Percentiles rank a stretch among this genome's conserved stretches.
phyloP scores from a whole-genome alignment of 768 basidiomycete genomes.

The Chalciporus pseudorubinellus region DNA sequence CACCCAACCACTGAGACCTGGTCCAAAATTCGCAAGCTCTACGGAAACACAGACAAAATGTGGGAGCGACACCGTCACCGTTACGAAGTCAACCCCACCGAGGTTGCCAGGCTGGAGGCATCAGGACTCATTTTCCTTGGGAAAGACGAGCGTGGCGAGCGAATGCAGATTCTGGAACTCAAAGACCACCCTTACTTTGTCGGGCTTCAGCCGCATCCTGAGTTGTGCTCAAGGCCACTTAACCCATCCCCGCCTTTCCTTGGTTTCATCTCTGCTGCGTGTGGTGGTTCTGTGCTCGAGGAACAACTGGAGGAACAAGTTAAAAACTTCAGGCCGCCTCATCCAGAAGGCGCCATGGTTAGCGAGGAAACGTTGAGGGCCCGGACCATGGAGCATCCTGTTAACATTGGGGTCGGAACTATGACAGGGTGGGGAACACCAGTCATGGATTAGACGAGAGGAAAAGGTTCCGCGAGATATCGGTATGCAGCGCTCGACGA shows the following conservation, averaged over 20 bases:
- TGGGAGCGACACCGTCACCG: slow-evolving; percentile 98
- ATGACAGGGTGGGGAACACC: slow-evolving; percentile 25
- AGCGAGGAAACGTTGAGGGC: slow-evolving; percentile 56
- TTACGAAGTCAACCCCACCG: slow-evolving; percentile 92
- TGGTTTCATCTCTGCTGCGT: slow-evolving; percentile 87
- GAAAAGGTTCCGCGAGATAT: background rate
- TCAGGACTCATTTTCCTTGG: slow-evolving; percentile 81
- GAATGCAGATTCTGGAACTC: slow-evolving; percentile 96
- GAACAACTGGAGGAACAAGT: slow-evolving; percentile 73
- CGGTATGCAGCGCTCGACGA: background rate
- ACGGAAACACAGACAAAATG: slow-evolving; percentile 75
- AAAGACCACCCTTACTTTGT: slow-evolving; percentile 92
- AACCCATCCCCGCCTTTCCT: slow-evolving; percentile 98
- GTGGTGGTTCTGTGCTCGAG: slow-evolving; percentile 50
- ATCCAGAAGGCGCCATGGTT: slow-evolving; percentile 74
- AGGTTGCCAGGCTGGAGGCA: slow-evolving; percentile 65
- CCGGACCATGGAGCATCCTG: slow-evolving; percentile 30
- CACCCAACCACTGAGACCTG: slow-evolving; percentile 52
- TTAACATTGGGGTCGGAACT: slow-evolving; percentile 16
- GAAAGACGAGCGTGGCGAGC: slow-evolving; percentile 92
- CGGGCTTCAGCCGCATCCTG: slow-evolving; percentile 94
- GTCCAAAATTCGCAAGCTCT: slow-evolving; percentile 75
- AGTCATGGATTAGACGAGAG: slow-evolving; percentile 14
- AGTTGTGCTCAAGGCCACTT: slow-evolving; percentile 96
- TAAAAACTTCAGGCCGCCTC: slow-evolving; percentile 63